phyloP scores from a whole-genome alignment of 148 eudicot genomes.

The Fagopyrum homotropicum region DNA sequence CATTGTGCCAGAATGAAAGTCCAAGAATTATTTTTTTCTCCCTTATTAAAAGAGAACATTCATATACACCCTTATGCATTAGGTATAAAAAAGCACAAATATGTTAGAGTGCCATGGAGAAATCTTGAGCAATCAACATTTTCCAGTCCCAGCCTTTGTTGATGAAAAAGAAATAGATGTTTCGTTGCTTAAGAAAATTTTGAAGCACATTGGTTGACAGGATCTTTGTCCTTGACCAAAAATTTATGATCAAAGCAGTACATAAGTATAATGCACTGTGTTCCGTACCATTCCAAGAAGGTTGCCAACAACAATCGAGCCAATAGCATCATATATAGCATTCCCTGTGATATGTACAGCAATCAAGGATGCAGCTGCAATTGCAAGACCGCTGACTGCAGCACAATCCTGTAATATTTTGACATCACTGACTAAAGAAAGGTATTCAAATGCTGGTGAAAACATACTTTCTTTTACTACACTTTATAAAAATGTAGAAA shows the following conservation, averaged over 20 bases:
- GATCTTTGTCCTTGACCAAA: neutral
- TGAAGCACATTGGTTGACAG: neutral
- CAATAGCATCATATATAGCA: slow-evolving; percentile 88
- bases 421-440: neutral
- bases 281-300: slow-evolving; percentile 80
- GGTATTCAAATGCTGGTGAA: neutral
- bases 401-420: slow-evolving; percentile 25
- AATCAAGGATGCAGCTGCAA: slow-evolving; percentile 86
- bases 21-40: too few species aligned
- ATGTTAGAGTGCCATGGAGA: neutral
- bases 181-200: too few species aligned
- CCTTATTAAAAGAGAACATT: too few species aligned
- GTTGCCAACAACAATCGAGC: slow-evolving; percentile 90
- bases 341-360: slow-evolving; percentile 89
- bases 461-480: neutral
- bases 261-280: neutral
- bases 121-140: neutral
- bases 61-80: neutral
- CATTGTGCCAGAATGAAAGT: too few species aligned
- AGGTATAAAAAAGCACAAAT: neutral
- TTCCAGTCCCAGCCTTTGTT: neutral
- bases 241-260: neutral
- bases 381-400: slow-evolving; percentile 78
- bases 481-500: neutral
- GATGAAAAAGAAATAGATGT: too few species aligned